A percentile compares a stretch with the other conserved stretches of the same genome.
Evolutionary conservation across 2,329 filamentous ascomycete species (phyloP).

Genomic region (Fusarium sp.): DNA sequence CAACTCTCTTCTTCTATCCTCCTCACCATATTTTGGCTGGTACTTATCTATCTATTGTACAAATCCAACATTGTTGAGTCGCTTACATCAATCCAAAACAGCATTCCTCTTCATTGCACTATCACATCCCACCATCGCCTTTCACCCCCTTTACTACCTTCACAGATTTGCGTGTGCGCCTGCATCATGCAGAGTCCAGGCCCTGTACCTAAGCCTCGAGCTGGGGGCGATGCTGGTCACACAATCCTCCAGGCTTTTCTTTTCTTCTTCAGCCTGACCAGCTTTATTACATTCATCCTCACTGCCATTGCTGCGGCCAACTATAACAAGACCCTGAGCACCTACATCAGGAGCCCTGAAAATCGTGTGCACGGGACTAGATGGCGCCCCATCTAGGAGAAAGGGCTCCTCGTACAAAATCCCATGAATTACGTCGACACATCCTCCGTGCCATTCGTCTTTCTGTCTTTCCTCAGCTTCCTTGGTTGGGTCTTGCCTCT

Average conservation of each 20-base stretch:
- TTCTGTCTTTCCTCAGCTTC: constrained; percentile 31
- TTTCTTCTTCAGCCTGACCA: constrained; percentile 35
- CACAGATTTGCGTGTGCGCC: neutral
- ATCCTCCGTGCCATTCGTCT: constrained; percentile 27
- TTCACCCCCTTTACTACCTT: neutral
- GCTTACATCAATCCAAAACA: neutral
- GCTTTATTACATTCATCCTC: constrained; percentile 39
- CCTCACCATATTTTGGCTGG: constrained; percentile 3
- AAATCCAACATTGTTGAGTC: neutral
- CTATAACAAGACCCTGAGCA: neutral
- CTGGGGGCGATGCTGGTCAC: constrained; percentile 9
- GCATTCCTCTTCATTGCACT: neutral
- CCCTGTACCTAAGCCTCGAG: neutral
- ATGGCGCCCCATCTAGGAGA: neutral
- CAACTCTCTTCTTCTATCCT: constrained; percentile 5
- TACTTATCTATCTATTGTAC: neutral
- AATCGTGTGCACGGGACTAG: neutral
- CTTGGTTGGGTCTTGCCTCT: constrained; percentile 21
- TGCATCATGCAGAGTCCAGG: neutral
- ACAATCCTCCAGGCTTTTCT: constrained; percentile 29
- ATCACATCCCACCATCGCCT: neutral
- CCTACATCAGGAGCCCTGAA: neutral
- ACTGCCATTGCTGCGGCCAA: constrained; percentile 17
- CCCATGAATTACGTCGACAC: neutral
- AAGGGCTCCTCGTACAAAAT: neutral